These are phyloP conservation scores for Mycotypha africana DNA, from an alignment of 371 early-diverging fungal species.

Conservation along the genomic window DNA sequence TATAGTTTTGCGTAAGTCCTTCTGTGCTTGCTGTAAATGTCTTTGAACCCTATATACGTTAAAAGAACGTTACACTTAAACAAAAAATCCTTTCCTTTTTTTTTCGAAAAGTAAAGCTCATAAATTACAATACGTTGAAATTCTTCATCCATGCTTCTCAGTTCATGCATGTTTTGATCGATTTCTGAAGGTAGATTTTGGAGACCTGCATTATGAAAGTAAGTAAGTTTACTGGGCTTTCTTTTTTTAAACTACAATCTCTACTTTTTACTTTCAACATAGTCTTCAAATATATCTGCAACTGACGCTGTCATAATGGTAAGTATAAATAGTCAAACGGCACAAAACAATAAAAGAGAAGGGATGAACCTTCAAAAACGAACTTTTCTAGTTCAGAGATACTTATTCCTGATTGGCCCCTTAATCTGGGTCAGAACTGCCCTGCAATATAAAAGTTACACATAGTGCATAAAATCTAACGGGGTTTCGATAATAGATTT, in stretches of 20 bases:
- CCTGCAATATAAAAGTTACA: no score
- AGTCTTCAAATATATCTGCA: conserved; percentile 48
- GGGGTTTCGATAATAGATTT: no score
- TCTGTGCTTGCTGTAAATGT: conserved; percentile 18
- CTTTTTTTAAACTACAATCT: no score
- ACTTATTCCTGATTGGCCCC: no score
- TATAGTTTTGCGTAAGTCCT: conserved; percentile 12
- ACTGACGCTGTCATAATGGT: conserved; percentile 43
- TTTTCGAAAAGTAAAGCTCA: no score
- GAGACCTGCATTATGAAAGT: conserved; percentile 21
- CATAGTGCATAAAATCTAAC: no score
- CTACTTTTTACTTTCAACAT: conserved; percentile 50
- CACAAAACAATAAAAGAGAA: no score
- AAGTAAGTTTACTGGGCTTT: no score
- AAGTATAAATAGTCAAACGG: no score
- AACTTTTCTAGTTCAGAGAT: no score
- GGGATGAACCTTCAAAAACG: no score
- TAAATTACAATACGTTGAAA: conserved; percentile 32
- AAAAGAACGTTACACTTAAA: background rate
- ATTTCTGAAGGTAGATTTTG: conserved; percentile 47
- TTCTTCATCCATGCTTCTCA: conserved; percentile 50
- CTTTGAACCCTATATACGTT: conserved; percentile 11
- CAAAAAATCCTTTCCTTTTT: background rate
- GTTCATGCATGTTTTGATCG: conserved; percentile 49
- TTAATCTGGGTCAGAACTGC: no score